Evolutionary conservation across 345 rosid genomes (phyloP).

Genomic region (Erodium maritimum): DNA sequence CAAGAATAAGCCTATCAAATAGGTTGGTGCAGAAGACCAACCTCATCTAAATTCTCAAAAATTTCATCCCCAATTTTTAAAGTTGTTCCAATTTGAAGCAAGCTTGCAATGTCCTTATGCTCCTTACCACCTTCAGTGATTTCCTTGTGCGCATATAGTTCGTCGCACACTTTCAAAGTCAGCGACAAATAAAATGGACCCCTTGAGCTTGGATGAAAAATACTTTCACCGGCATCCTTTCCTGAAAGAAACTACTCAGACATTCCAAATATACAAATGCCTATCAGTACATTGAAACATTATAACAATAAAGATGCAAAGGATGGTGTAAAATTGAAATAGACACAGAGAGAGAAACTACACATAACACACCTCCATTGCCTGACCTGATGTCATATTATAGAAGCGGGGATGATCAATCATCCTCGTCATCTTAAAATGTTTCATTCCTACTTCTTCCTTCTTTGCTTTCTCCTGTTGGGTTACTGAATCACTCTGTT

Average conservation of each 20-base stretch:
- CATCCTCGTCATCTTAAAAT: slow-evolving; percentile 76
- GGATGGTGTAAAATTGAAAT: too few relatives aligned
- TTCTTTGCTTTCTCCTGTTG: slow-evolving; percentile 84
- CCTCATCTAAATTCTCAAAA: slow-evolving; percentile 99
- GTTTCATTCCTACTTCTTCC: slow-evolving; percentile 84
- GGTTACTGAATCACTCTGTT: slow-evolving; percentile 46
- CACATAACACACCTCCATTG: slow-evolving; percentile 52
- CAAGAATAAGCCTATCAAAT: too few relatives aligned
- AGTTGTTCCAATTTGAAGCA: slow-evolving; percentile 87
- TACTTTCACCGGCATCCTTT: slow-evolving; percentile 96
- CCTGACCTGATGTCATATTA: slow-evolving; percentile 88
- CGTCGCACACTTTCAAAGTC: slow-evolving; percentile 74
- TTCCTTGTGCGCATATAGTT: slow-evolving; percentile 91
- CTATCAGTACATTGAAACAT: too few relatives aligned
- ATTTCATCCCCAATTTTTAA: slow-evolving; percentile 93
- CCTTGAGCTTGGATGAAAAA: slow-evolving; percentile 87
- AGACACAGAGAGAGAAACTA: not conserved
- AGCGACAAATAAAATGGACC: slow-evolving; percentile 85
- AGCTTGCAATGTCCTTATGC: slow-evolving; percentile 60
- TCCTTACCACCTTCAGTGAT: slow-evolving; percentile 90
- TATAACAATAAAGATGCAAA: too few relatives aligned
- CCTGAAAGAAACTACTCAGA: slow-evolving; percentile 57
- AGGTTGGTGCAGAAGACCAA: slow-evolving; percentile 11
- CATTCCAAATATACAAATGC: too few relatives aligned
- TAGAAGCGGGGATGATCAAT: slow-evolving; percentile 97